These are phyloP conservation scores for Davidsoniella eucalypti DNA, from an alignment of 2,329 filamentous ascomycete genomes.

Conservation along the genomic window DNA sequence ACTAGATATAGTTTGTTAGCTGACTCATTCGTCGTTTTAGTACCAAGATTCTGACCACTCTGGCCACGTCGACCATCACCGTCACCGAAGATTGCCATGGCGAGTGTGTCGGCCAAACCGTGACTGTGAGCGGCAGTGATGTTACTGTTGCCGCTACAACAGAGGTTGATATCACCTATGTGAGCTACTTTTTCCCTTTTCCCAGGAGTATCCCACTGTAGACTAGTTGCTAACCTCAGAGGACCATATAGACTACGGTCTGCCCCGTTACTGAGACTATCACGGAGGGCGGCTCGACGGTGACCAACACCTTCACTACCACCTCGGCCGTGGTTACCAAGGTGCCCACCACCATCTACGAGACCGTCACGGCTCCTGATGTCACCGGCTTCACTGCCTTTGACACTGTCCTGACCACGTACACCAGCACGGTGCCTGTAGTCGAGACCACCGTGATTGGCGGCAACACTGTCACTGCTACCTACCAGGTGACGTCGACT, in stretches of 20 bases:
- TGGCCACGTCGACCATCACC: slow-evolving; percentile 7
- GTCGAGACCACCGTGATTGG: slow-evolving; percentile 3
- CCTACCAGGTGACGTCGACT: slow-evolving; percentile 1
- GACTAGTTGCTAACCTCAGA: slow-evolving; percentile 1
- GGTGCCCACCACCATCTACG: slow-evolving; percentile 5
- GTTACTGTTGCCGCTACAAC: slow-evolving; percentile 7
- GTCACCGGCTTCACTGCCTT: neutral
- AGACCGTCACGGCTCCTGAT: slow-evolving; percentile 5
- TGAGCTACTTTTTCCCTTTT: neutral
- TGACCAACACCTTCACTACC: slow-evolving; percentile 9
- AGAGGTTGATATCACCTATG: slow-evolving; percentile 8
- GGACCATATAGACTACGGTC: slow-evolving; percentile 3
- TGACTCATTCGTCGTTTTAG: neutral
- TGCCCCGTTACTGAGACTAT: slow-evolving; percentile 12
- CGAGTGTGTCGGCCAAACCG: slow-evolving; percentile 4
- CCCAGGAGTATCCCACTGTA: neutral
- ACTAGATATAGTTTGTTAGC: neutral
- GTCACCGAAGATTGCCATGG: slow-evolving; percentile 4
- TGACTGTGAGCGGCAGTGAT: slow-evolving; percentile 4
- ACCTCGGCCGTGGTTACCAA: slow-evolving; percentile 5
- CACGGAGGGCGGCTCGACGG: slow-evolving; percentile 8
- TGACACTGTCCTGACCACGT: slow-evolving; percentile 1
- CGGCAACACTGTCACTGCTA: slow-evolving; percentile 3
- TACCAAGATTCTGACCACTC: slow-evolving; percentile 1
- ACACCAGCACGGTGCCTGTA: slow-evolving; percentile 7